These are phyloP conservation scores for Hortiboletus campestris DNA, from an alignment of 768 basidiomycete genomes.

Conservation along the genomic window DNA sequence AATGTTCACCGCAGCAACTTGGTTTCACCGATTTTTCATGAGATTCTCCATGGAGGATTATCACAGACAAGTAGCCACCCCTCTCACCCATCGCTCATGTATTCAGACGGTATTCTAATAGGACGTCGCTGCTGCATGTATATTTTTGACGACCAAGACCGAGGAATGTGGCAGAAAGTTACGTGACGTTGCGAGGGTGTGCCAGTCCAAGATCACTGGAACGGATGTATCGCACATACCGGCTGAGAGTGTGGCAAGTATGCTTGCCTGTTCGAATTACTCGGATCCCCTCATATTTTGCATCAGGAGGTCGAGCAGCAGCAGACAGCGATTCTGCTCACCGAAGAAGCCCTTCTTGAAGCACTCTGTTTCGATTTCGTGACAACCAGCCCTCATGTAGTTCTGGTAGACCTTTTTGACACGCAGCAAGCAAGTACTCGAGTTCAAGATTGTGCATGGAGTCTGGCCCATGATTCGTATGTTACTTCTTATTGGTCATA, in stretches of 20 bases:
- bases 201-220: conserved; percentile 62
- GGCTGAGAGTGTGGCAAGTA: conserved; percentile 62
- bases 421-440: conserved; percentile 44
- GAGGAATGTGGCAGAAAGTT: conserved; percentile 87
- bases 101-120: conserved; percentile 29
- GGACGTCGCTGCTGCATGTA: conserved; percentile 84
- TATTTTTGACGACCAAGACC: conserved; percentile 89
- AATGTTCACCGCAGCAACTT: conserved; percentile 83
- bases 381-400: conserved; percentile 72
- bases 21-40: conserved; percentile 93
- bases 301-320: conserved; percentile 72
- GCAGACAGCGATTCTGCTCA: conserved; percentile 64
- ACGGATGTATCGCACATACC: conserved; percentile 55
- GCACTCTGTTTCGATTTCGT: conserved; percentile 86
- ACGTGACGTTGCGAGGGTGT: conserved; percentile 78
- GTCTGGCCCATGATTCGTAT: conserved; percentile 85
- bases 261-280: background rate
- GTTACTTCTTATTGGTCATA: conserved; percentile 22
- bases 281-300: conserved; percentile 1
- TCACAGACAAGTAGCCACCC: conserved; percentile 58
- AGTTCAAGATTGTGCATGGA: conserved; percentile 80
- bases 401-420: conserved; percentile 72
- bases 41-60: conserved; percentile 80
- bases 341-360: conserved; percentile 78
- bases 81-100: conserved; percentile 3